Evolutionary conservation across 148 eudicot genomes (phyloP), one percentile per base, ranked within the genome.

Genomic region (Dianthus caryophyllus): DNA sequence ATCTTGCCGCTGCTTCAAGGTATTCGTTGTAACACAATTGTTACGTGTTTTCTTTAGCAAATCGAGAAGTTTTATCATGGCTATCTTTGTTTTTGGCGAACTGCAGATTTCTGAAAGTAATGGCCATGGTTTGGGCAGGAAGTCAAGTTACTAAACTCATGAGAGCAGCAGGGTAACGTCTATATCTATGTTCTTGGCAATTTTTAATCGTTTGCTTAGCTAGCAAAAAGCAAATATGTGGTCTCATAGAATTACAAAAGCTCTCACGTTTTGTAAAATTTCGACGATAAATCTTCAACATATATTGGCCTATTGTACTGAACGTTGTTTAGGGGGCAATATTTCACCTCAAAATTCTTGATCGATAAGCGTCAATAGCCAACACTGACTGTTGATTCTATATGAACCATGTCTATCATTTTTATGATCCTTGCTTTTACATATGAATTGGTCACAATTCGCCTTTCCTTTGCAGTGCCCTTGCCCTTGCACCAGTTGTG

Each of bases 51-150:
- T 9, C 7, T 7, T 11, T 33, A 44, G 27, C 25, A 6, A 48
- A 36, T 21, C 14, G 60, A 14, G 11, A 48, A 14, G 12, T 25
- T 69, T 12, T 72, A 26, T 64, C 41, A 16, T 26, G n/a, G 9
- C 51, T 26, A 25, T 58, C 46, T 68, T 68, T 5, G 17, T 1
- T 43, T 17, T 70, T 57, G 62, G 30, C 55, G 38, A 33, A 61
- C 44, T 69, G 67, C 75, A 81, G 97, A 68, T 94, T 94, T 80
- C 73, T 90, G 44, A 86, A 94, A 76, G 78, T 94, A 66, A 85
- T 94, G 96, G 98, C 97, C 72, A 88, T 93, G 95, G 98, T 94
- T 47, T 94, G 97, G 98, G 97, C 97, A 41, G 98, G 98, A 75
- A 93, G 98, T 73, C 97, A 93, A 80, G 92, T 89, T 22, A 93